Base-by-base conservation (phyloP, 805 yeast species). In the Candida schatavii region DNA sequence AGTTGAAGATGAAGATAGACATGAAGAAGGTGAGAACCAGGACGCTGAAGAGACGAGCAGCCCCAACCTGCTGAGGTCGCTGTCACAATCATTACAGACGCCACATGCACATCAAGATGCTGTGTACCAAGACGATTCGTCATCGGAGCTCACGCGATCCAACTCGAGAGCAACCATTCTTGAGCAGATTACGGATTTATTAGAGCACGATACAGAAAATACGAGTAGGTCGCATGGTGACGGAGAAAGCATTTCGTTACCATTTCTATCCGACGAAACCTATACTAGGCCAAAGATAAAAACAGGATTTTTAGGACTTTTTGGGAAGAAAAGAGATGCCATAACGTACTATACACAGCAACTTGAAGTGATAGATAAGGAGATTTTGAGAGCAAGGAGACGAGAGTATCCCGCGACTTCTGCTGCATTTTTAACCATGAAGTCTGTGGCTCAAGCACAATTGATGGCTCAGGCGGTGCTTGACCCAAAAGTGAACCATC, bases 401-500 rank as follows among this genome's bases (percentile, higher is more conserved):
- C 72, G 81, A 39, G 85, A 84, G 47, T 87, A 81, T 54, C 80
- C 87, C 0, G 84, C 96, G 0, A 87, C 95, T 0, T 88, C 95
- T 22, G 84, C 91, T 0, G 97, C 98, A 0, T 91, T 91, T 62
- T 80, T 91, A 6, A 93, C 98, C 0, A 86, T 91, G 96, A 91
- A 87, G 49, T 78, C 93, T 0, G 97, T 89, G 3, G 96, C 97
- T 0, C 83, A 89, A 50, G 97, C 98, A 2, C 99, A 91, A 60
- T 84, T 89, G 87, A 83, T 93, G 22, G 97, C 97, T 0, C 99
- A 93, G 60, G 93, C 97, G 0, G 90, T 91, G 0, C 61, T 93
- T 44, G 97, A 90, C 57, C 97, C 97, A 0, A 77, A 86, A 43
- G 88, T 93, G 5, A 83, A 86, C 56, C 86, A 81, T 44, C 68